Conservation (phyloP, 139 green algal genomes). For the Tetradesmus lagerheimii region DNA sequence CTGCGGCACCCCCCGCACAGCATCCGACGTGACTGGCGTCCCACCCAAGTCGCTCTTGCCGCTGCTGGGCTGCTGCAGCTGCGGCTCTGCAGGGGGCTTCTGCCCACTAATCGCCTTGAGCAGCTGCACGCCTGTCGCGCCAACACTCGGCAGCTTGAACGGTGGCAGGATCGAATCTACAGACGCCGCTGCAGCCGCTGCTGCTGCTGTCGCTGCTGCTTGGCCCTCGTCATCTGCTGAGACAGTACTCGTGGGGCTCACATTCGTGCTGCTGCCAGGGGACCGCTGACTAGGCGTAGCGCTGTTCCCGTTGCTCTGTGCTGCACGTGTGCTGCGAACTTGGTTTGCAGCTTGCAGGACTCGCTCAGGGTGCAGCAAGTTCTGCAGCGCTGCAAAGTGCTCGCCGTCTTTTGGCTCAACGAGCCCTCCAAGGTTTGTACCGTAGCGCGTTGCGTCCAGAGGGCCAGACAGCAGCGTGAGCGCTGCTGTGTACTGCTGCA, state of each 20-base stretch:
- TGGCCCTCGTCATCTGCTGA: not conserved
- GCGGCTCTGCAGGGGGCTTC: not conserved
- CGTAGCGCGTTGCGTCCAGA: not conserved
- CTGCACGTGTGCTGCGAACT: not conserved
- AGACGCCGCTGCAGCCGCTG: not conserved
- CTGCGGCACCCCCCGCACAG: not conserved
- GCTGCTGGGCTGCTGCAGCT: conserved; percentile 26
- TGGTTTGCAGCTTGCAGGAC: conserved; percentile 27
- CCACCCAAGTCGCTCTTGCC: not conserved
- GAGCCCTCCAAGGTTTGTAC: not conserved
- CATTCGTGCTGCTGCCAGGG: not conserved
- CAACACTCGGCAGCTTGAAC: conserved; percentile 16
- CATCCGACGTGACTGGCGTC: conserved; percentile 15
- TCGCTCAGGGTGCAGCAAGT: conserved; percentile 21
- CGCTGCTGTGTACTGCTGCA: conserved; percentile 46
- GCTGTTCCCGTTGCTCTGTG: not conserved
- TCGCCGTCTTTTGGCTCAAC: not conserved
- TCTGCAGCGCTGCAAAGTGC: conserved; percentile 42
- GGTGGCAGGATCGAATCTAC: not conserved
- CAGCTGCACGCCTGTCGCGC: conserved; percentile 43
- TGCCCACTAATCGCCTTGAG: conserved; percentile 25
- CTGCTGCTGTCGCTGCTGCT: not conserved
- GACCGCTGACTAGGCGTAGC: not conserved
- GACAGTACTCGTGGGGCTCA: not conserved
- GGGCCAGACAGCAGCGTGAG: conserved; percentile 21